Conservation (phyloP, 176 grass and related monocot genomes). For the Tillandsia leiboldiana region DNA sequence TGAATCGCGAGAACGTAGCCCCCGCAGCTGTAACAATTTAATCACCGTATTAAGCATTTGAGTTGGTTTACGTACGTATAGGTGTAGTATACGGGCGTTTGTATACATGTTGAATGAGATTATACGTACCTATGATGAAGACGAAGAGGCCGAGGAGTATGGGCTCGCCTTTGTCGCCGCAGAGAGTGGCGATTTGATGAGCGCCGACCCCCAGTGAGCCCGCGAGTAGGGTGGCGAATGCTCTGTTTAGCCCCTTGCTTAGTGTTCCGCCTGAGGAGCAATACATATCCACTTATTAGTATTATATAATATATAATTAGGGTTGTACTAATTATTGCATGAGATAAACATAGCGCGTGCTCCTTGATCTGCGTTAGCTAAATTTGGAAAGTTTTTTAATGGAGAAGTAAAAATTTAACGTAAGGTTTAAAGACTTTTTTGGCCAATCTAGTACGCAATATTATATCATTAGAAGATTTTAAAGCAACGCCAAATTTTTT, state of each 20-base stretch:
- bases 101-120: not conserved
- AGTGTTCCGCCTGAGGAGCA: conserved; percentile 50
- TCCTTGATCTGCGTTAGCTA: too few species aligned
- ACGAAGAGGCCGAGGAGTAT: conserved; percentile 63
- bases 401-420: too few species aligned
- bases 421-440: too few species aligned
- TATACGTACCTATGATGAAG: conserved; percentile 49
- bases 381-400: not conserved
- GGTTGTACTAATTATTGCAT: not conserved
- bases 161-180: conserved; percentile 50
- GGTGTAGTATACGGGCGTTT: not conserved
- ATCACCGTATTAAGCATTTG: not conserved
- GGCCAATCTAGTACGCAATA: too few species aligned
- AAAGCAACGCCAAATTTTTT: too few species aligned
- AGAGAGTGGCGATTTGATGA: conserved; percentile 43
- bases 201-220: conserved; percentile 61
- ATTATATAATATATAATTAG: conserved; percentile 2
- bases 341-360: not conserved
- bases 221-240: conserved; percentile 51
- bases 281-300: not conserved
- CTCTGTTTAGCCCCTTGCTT: conserved; percentile 58
- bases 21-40: conserved; percentile 36
- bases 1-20: conserved; percentile 86
- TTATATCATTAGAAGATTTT: too few species aligned
- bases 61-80: not conserved